Evolutionary conservation across 1,284 basidiomycete genomes (phyloP), one percentile per base, ranked within the genome.

Genomic region (Austropuccinia psidii): DNA sequence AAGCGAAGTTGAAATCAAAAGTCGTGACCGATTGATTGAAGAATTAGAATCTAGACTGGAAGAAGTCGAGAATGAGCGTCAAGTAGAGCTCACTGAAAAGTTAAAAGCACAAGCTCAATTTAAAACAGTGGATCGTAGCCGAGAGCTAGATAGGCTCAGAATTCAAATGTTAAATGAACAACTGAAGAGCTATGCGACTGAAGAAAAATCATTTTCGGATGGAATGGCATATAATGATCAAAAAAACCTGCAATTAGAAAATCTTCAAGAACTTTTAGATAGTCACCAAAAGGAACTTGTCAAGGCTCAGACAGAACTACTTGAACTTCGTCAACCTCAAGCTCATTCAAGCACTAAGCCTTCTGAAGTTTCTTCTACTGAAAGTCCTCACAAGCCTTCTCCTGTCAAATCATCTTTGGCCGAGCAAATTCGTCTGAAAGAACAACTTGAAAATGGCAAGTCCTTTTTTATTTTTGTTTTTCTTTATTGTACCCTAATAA

Each of bases 151-250:
- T 43, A 54, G 41, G 24, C 58, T 58, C 27, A 49, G 69, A 29
- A 64, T 73, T 43, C 49, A 73, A 27, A 73, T 73, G 60, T 49
- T 73, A 17, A 73, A 52, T 24, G 69, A 73, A 41, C 69, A 73
- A 55, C 60, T 73, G n/a, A 73, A 73, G 69, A 73, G 69, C 39
- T 73, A 73, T 27, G 55, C 69, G 8, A 41, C 33, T 27, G 60
- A 73, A 39, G 69, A 64, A 61, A 64, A 55, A 73, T 62, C 58
- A 13, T 41, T 64, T 19, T 49, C 21, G n/a, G 57, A 45, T 60
- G 60, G 57, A 13, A 39, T 35, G 15, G 21, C 5, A 17, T 73
- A 61, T 45, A 60, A 73, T 41, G 41, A 73, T 45, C 69, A 64
- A 29, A 62, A 73, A 45, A 50, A 54, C 24, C 43, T 55, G 31